Percentiles rank a stretch among this genome's conserved stretches.
phyloP scores from a whole-genome alignment of 2,329 filamentous ascomycete species.

The Neofusicoccum umdonicola region DNA sequence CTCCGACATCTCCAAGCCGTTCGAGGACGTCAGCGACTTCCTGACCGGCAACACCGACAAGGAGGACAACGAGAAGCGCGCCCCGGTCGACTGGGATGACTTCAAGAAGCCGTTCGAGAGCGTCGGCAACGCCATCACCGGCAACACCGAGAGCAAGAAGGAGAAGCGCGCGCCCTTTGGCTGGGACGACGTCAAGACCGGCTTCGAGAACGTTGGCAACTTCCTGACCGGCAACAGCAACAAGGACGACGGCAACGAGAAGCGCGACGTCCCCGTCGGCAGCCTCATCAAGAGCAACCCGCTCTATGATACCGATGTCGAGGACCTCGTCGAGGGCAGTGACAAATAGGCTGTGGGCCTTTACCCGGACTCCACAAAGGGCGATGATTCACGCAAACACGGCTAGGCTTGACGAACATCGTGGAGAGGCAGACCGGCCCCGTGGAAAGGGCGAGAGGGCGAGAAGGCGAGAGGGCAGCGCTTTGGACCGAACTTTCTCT shows the following conservation, averaged over 20 bases:
- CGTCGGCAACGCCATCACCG: neutral
- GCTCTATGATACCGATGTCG: neutral
- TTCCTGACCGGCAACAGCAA: neutral
- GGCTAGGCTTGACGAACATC: too few species aligned
- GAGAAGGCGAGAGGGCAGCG: too few species aligned
- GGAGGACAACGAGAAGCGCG: slow-evolving; percentile 6
- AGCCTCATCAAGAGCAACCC: neutral
- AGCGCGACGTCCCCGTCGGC: too few species aligned
- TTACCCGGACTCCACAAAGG: too few species aligned
- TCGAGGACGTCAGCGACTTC: neutral
- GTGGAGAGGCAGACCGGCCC: too few species aligned
- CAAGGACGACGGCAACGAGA: neutral
- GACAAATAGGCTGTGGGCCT: neutral
- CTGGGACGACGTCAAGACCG: neutral
- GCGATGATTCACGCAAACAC: too few species aligned
- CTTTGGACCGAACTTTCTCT: too few species aligned
- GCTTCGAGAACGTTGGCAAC: neutral
- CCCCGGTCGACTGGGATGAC: neutral
- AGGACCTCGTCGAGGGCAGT: neutral
- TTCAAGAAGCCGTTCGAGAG: neutral
- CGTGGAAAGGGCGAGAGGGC: too few species aligned
- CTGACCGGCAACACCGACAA: neutral
- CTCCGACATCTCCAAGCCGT: neutral
- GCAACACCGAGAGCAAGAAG: neutral
- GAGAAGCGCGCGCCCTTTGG: neutral